Conservation (phyloP, 1,284 basidiomycete species). For the Ustilago sp. region DNA sequence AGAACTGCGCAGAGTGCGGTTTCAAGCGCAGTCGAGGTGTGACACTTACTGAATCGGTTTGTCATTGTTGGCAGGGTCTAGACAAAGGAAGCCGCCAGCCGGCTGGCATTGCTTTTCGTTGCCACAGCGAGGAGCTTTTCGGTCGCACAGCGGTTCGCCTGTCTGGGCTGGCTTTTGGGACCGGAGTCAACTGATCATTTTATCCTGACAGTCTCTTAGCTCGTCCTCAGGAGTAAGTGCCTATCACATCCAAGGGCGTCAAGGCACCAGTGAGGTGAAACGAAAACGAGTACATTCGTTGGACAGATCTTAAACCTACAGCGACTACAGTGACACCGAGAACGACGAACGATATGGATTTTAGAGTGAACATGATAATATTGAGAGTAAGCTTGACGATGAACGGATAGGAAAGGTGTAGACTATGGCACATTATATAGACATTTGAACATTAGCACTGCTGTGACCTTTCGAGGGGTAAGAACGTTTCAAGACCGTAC, state of each 20-base stretch:
- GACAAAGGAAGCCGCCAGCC: background rate
- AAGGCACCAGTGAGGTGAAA: no score
- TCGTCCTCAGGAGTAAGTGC: background rate
- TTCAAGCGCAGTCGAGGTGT: no score
- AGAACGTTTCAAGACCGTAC: no score
- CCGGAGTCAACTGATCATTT: background rate
- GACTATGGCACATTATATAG: no score
- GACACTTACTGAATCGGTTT: background rate
- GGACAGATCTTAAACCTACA: background rate
- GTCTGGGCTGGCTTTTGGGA: background rate
- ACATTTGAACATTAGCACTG: no score
- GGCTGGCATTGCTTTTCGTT: background rate
- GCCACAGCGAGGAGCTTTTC: background rate
- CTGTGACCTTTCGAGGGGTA: no score
- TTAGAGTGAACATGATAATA: conserved; percentile 1
- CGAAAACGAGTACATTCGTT: no score
- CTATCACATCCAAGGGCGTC: background rate
- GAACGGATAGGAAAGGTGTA: no score
- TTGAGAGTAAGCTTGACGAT: background rate
- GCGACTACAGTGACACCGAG: background rate
- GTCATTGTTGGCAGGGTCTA: background rate
- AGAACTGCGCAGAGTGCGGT: no score
- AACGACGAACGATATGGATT: background rate
- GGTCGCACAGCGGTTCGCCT: background rate
- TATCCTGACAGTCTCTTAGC: background rate